phyloP scores from a whole-genome alignment of 225 moss, liverwort and hornwort genomes.

The Lunularia cruciata region DNA sequence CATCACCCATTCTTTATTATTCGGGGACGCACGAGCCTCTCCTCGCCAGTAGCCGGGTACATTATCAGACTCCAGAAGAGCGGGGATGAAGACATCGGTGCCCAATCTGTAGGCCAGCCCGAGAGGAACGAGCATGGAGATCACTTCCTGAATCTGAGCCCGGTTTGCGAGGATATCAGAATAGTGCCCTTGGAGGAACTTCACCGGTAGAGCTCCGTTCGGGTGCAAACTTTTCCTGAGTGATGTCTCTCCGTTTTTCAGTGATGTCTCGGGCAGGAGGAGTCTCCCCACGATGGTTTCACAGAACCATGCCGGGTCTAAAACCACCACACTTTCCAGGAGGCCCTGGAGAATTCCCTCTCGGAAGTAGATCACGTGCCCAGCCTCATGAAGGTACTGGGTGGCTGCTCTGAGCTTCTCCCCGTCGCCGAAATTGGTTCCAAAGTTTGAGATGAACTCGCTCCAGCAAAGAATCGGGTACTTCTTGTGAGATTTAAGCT shows the following conservation, averaged over 20 bases:
- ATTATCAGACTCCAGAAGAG: constrained; percentile 3
- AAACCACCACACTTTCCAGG: not conserved
- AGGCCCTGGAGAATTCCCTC: not conserved
- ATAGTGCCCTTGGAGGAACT: not conserved
- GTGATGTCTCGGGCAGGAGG: not conserved
- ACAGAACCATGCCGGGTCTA: constrained; percentile 5
- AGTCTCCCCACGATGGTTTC: not conserved
- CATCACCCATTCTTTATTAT: constrained; percentile 14
- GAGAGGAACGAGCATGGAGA: constrained; percentile 1
- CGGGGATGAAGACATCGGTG: constrained; percentile 14
- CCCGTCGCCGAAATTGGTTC: not conserved
- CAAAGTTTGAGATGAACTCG: not conserved
- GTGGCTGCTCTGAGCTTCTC: constrained; percentile 9
- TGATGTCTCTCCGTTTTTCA: not conserved
- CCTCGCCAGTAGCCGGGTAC: constrained; percentile 1
- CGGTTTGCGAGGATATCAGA: not conserved
- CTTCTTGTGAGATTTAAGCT: not conserved
- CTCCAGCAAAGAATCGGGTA: constrained; percentile 21
- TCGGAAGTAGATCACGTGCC: constrained; percentile 16
- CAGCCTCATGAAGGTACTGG: constrained; percentile 21
- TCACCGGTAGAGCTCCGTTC: not conserved
- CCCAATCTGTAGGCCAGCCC: constrained; percentile 12
- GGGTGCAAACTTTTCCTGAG: not conserved
- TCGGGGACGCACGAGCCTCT: too few species aligned
- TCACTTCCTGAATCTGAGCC: not conserved